Evolutionary conservation across 176 grass and related monocot genomes (phyloP).

Genomic region (Lolium perenne): DNA sequence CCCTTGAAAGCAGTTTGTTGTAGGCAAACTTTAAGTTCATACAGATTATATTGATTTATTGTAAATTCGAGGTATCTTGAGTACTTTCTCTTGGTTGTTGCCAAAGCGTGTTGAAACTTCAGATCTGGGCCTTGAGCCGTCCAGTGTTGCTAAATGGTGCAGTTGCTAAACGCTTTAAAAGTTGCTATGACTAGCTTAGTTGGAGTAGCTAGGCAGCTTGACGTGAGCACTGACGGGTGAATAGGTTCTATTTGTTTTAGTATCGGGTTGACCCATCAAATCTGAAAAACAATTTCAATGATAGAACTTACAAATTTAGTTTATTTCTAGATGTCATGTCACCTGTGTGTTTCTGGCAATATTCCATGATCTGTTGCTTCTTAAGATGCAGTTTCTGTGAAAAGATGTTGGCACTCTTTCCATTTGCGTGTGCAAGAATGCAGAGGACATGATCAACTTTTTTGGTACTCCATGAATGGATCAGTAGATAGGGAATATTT

Average conservation of each 20-base stretch:
- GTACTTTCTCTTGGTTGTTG: constrained; percentile 10
- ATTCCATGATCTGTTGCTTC: neutral
- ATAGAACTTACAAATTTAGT: neutral
- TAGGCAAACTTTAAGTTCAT: constrained; percentile 18
- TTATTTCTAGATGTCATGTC: neutral
- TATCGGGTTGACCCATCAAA: constrained; percentile 17
- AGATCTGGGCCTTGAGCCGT: neutral
- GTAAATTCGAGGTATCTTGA: neutral
- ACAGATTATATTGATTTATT: constrained; percentile 56
- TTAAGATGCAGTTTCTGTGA: neutral
- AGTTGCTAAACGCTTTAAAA: neutral
- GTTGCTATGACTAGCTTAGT: constrained; percentile 24
- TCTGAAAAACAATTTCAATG: neutral
- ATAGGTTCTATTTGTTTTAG: neutral
- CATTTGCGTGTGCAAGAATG: constrained; percentile 10
- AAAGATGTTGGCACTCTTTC: neutral
- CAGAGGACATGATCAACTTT: neutral
- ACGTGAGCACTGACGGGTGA: constrained; percentile 27
- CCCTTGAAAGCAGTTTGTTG: constrained; percentile 39
- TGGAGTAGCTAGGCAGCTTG: constrained; percentile 31
- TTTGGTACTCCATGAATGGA: neutral
- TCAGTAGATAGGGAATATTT: neutral
- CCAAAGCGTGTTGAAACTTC: neutral
- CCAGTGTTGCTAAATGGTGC: neutral
- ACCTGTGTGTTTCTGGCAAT: neutral